Percentiles rank a stretch among this genome's conserved stretches.
These are phyloP conservation scores for Fraxinus sp. DNA, from an alignment of 305 asterid species.

Conservation along the genomic window DNA sequence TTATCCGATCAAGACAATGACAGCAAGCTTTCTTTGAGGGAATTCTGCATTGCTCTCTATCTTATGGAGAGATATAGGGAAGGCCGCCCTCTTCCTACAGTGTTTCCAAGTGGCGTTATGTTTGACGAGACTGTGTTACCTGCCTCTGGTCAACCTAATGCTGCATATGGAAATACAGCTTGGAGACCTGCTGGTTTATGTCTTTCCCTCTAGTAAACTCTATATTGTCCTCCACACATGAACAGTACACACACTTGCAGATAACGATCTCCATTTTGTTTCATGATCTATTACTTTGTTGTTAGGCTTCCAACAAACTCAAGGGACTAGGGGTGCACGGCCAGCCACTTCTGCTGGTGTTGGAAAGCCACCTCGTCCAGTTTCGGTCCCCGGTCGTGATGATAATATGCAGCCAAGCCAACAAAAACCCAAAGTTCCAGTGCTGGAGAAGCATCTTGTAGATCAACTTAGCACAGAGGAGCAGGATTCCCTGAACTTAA, in stretches of 20 bases:
- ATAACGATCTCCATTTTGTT: not conserved
- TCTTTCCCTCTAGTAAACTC: constrained; percentile 15
- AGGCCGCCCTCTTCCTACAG: constrained; percentile 74
- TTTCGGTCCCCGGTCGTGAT: constrained; percentile 61
- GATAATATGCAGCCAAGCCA: constrained; percentile 54
- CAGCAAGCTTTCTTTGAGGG: constrained; percentile 87
- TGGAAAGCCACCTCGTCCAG: constrained; percentile 91
- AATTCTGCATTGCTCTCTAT: constrained; percentile 89
- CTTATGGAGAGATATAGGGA: constrained; percentile 91
- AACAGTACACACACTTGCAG: not conserved
- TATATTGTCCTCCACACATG: constrained; percentile 1
- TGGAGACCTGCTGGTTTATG: constrained; percentile 74
- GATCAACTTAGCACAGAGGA: constrained; percentile 95
- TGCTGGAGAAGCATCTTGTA: constrained; percentile 78
- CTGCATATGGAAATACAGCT: constrained; percentile 45
- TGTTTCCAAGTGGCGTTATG: constrained; percentile 64
- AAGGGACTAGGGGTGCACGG: constrained; percentile 47
- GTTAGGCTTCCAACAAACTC: constrained; percentile 71
- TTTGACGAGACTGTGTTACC: constrained; percentile 58
- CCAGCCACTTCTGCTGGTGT: constrained; percentile 46
- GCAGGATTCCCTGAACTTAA: constrained; percentile 68
- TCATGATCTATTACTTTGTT: constrained; percentile 20
- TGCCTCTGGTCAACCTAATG: constrained; percentile 50
- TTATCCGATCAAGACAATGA: constrained; percentile 96
- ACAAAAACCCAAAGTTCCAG: constrained; percentile 81